phyloP scores from a whole-genome alignment of 2,329 filamentous ascomycete species.

The Diaporthe nobilis region DNA sequence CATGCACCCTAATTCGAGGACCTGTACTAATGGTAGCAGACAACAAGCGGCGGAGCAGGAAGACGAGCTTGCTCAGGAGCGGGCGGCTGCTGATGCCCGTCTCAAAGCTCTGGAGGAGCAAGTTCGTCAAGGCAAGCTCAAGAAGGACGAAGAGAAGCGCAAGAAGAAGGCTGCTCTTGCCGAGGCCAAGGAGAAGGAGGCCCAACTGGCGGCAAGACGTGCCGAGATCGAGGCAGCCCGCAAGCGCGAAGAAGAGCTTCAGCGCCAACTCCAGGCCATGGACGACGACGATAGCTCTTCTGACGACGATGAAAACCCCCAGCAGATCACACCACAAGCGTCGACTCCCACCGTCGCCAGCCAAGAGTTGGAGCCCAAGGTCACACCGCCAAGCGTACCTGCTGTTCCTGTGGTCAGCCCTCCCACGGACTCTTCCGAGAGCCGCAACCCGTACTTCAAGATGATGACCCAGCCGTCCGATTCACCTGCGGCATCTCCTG shows the following conservation, averaged over 20 bases:
- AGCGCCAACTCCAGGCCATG: conserved; percentile 85
- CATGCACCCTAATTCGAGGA: conserved; percentile 36
- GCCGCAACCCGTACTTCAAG: conserved; percentile 95
- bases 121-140: conserved; percentile 91
- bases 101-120: conserved; percentile 93
- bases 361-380: conserved; percentile 68
- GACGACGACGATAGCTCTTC: conserved; percentile 75
- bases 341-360: conserved; percentile 70
- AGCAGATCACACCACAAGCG: conserved; percentile 75
- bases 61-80: conserved; percentile 84
- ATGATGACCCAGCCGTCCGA: conserved; percentile 82
- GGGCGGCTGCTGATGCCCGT: conserved; percentile 84
- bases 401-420: conserved; percentile 66
- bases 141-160: conserved; percentile 96
- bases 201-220: conserved; percentile 84
- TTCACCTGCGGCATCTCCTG: conserved; percentile 56
- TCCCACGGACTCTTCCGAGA: conserved; percentile 75
- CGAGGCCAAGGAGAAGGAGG: conserved; percentile 90
- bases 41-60: conserved; percentile 81
- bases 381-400: conserved; percentile 58
- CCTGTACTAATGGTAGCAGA: conserved; percentile 64
- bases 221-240: conserved; percentile 93
- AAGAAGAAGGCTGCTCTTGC: conserved; percentile 89
- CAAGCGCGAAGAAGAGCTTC: conserved; percentile 90
- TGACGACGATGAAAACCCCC: conserved; percentile 84